Evolutionary conservation across 768 basidiomycete species (phyloP).

Genomic region (Rhizopogon roseolus): DNA sequence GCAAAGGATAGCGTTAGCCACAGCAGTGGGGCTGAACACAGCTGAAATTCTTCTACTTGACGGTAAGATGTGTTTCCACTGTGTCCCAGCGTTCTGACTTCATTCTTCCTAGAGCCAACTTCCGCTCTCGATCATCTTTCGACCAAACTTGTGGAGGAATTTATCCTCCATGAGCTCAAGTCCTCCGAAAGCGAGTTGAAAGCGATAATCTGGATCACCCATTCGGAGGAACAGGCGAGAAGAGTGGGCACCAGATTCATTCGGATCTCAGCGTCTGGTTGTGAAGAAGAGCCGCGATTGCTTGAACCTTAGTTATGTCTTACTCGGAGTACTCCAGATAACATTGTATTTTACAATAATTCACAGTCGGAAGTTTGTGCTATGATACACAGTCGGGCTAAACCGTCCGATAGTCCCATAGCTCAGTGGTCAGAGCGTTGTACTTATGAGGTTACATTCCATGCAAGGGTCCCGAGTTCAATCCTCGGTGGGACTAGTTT

Average conservation of each 20-base stretch:
- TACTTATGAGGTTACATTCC: slow-evolving; percentile 51
- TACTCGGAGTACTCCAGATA: too few relatives aligned
- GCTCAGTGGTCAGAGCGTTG: slow-evolving; percentile 62
- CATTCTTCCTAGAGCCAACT: slow-evolving; percentile 64
- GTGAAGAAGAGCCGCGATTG: slow-evolving; percentile 32
- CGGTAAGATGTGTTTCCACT: slow-evolving; percentile 40
- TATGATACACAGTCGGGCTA: neutral
- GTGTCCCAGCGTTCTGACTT: neutral
- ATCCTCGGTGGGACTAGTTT: slow-evolving; percentile 58
- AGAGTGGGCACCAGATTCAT: slow-evolving; percentile 71
- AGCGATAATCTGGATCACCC: slow-evolving; percentile 85
- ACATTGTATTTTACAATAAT: too few relatives aligned
- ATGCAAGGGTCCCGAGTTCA: slow-evolving; percentile 64
- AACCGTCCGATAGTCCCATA: slow-evolving; percentile 37
- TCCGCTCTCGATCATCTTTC: slow-evolving; percentile 78
- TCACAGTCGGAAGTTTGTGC: neutral
- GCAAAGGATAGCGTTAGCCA: slow-evolving; percentile 77
- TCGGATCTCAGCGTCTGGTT: slow-evolving; percentile 39
- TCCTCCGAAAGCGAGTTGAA: slow-evolving; percentile 48
- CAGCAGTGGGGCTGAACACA: slow-evolving; percentile 65
- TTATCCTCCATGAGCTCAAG: slow-evolving; percentile 48
- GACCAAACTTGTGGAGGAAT: slow-evolving; percentile 61
- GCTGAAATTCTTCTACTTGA: slow-evolving; percentile 80
- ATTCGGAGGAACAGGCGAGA: slow-evolving; percentile 74
- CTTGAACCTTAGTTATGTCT: slow-evolving; percentile 29